Conservation (phyloP, 768 basidiomycete genomes). For the Auriscalpium orientale region DNA sequence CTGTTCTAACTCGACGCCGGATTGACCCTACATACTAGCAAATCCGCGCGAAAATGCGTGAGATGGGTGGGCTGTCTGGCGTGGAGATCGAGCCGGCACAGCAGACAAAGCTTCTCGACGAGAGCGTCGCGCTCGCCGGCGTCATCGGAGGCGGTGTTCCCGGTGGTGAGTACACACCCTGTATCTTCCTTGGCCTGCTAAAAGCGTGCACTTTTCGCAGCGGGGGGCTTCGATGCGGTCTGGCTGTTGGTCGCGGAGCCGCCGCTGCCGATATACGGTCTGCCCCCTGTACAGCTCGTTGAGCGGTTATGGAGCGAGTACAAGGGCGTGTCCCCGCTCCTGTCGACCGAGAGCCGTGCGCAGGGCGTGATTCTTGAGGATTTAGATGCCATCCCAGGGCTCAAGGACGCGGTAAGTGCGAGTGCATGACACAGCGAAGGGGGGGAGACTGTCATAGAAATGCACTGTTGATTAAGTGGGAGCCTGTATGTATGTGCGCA, state of each 20-base stretch:
- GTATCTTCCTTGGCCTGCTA: background rate
- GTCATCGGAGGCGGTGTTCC: constrained; percentile 94
- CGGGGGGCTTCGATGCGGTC: constrained; percentile 95
- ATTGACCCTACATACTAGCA: constrained; percentile 34
- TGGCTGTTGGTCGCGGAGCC: constrained; percentile 84
- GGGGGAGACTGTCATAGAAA: too few relatives aligned
- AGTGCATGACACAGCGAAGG: too few relatives aligned
- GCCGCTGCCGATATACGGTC: constrained; percentile 31
- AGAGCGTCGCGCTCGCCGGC: constrained; percentile 69
- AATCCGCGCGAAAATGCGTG: constrained; percentile 73
- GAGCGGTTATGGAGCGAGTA: constrained; percentile 65
- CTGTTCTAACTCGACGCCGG: background rate
- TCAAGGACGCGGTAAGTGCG: background rate
- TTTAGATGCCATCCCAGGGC: constrained; percentile 30
- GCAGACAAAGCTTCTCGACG: constrained; percentile 79
- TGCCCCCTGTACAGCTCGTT: constrained; percentile 46
- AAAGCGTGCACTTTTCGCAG: constrained; percentile 32
- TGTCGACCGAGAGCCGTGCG: constrained; percentile 59
- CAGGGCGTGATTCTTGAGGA: constrained; percentile 60
- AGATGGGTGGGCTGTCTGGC: constrained; percentile 68
- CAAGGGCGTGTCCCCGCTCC: constrained; percentile 63
- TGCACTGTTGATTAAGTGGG: too few relatives aligned
- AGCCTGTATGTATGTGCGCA: too few relatives aligned
- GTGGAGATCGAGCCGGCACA: constrained; percentile 88
- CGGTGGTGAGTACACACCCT: constrained; percentile 56